phyloP scores from a whole-genome alignment of 2,329 filamentous ascomycete species.

The Talaromyces islandicus region DNA sequence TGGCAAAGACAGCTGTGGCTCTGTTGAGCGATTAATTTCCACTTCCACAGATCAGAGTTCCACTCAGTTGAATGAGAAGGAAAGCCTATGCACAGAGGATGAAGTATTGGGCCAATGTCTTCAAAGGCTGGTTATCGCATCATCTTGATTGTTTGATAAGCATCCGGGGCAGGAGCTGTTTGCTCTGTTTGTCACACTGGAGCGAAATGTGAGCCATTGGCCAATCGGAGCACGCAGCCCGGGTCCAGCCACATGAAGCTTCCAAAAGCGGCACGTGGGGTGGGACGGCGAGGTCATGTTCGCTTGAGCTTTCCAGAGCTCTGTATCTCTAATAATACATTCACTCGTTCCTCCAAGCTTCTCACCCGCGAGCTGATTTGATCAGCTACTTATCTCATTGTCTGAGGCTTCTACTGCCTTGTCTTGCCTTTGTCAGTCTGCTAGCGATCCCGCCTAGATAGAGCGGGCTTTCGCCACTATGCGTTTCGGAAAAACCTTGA shows the following conservation, averaged over 20 bases:
- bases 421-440: background rate
- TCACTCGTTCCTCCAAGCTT: background rate
- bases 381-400: background rate
- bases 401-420: background rate
- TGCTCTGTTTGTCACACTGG: slow-evolving; percentile 3
- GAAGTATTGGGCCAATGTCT: too few species aligned
- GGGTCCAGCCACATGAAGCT: background rate
- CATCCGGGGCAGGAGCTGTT: background rate
- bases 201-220: background rate
- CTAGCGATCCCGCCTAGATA: background rate
- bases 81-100: too few species aligned
- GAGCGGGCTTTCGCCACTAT: slow-evolving; percentile 45
- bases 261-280: slow-evolving; percentile 4
- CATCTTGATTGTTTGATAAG: background rate
- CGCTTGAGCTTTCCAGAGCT: background rate
- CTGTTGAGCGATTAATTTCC: background rate
- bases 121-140: background rate
- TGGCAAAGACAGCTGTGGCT: background rate
- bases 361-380: background rate
- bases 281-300: background rate
- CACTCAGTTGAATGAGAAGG: background rate
- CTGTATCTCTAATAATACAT: background rate
- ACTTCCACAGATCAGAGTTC: background rate
- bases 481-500: slow-evolving; percentile 89
- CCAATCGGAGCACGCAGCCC: background rate